A percentile compares a stretch with the other conserved stretches of the same genome.
Conservation (phyloP, 495 filamentous ascomycete species). For the Neurospora sublineolata region DNA sequence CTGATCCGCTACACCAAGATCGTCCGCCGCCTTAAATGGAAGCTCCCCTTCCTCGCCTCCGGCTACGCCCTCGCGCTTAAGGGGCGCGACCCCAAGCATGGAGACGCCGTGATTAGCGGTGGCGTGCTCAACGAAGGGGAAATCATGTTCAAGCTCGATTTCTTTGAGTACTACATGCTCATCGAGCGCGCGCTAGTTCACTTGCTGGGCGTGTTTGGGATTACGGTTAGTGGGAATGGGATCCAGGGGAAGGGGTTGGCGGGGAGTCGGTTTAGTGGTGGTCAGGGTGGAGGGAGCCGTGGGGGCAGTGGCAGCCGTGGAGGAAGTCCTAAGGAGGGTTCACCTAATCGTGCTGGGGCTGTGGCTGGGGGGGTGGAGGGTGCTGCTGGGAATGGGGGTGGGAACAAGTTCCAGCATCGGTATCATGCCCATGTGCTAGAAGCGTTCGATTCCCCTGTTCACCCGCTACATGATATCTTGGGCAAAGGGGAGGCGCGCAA, state of each 20-base stretch:
- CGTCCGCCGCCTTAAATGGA: slow-evolving; percentile 47
- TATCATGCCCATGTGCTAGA: slow-evolving; percentile 56
- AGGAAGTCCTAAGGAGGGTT: not conserved
- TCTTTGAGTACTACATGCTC: slow-evolving; percentile 58
- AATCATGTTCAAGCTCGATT: slow-evolving; percentile 61
- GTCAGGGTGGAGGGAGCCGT: not conserved
- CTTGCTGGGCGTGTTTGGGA: slow-evolving; percentile 44
- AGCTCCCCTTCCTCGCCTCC: slow-evolving; percentile 42
- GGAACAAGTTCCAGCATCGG: slow-evolving; percentile 24
- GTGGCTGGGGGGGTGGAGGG: not conserved
- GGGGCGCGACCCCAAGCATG: slow-evolving; percentile 13
- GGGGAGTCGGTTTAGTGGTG: slow-evolving; percentile 2
- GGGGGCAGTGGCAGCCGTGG: slow-evolving; percentile 7
- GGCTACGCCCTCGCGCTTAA: slow-evolving; percentile 38
- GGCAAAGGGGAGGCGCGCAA: slow-evolving; percentile 34
- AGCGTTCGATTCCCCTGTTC: slow-evolving; percentile 36
- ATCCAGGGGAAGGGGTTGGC: not conserved
- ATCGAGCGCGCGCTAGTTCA: slow-evolving; percentile 54
- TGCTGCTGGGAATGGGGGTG: not conserved
- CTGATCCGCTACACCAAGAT: slow-evolving; percentile 46
- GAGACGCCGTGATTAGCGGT: slow-evolving; percentile 2
- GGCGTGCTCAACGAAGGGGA: slow-evolving; percentile 29
- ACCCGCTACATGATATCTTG: slow-evolving; percentile 41
- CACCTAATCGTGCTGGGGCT: not conserved
- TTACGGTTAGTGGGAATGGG: slow-evolving; percentile 27